phyloP scores from a whole-genome alignment of 1,284 basidiomycete genomes.

The Exobasidium cylindrosporum region DNA sequence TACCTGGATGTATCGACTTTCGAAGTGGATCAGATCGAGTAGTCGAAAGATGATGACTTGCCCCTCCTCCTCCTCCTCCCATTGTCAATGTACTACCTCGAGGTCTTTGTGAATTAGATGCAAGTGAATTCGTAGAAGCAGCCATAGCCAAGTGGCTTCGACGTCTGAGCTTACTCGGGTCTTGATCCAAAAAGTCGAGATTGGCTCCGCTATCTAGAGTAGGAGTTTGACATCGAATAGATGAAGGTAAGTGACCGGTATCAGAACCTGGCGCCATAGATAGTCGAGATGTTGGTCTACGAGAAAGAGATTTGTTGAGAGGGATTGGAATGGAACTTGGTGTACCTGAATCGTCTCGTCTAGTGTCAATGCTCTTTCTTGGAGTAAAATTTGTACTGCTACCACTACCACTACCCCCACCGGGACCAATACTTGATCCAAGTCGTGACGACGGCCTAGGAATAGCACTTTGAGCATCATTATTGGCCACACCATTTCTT shows the following conservation, averaged over 20 bases:
- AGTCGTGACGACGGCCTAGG: conserved; percentile 47
- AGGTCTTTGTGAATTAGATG: not conserved
- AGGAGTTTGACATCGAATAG: conserved; percentile 9
- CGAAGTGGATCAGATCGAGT: not conserved
- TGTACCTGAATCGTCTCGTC: conserved; percentile 20
- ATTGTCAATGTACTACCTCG: not conserved
- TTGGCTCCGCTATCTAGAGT: conserved; percentile 20
- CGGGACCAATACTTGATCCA: conserved; percentile 21
- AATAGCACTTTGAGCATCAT: conserved; percentile 33
- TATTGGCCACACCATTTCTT: not conserved
- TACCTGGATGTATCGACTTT: not conserved
- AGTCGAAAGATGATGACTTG: too few relatives aligned
- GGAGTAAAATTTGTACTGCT: conserved; percentile 22
- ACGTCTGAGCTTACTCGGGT: conserved; percentile 20
- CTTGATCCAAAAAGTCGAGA: conserved; percentile 43
- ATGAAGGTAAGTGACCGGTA: conserved; percentile 19
- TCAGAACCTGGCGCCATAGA: conserved; percentile 19
- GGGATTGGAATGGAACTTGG: conserved; percentile 46
- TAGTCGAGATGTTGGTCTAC: conserved; percentile 32
- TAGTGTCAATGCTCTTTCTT: conserved; percentile 21
- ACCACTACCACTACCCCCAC: conserved; percentile 14
- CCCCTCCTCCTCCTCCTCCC: not conserved
- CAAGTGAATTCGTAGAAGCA: not conserved
- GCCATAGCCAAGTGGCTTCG: not conserved
- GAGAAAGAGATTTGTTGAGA: conserved; percentile 16